These are phyloP conservation scores for Fusarium cicatricum DNA, from an alignment of 2,329 filamentous ascomycete genomes.

Conservation along the genomic window DNA sequence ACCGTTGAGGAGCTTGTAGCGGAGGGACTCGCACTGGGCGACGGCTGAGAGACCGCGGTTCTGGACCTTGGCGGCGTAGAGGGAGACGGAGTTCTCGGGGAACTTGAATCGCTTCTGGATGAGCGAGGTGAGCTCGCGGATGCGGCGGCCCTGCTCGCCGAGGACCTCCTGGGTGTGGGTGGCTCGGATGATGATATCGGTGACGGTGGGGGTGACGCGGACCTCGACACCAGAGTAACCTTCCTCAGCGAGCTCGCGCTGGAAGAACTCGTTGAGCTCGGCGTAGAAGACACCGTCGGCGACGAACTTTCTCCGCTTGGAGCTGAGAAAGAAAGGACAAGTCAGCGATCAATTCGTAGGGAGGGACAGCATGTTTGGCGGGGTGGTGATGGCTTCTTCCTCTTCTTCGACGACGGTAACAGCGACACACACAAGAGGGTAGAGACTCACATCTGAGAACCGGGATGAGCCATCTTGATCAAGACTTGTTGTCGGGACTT, in stretches of 20 bases:
- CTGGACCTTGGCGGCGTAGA: conserved; percentile 99
- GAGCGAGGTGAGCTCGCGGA: conserved; percentile 99
- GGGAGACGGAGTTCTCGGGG: conserved; percentile 99
- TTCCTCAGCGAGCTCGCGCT: conserved; percentile 99
- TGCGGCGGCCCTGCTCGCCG: conserved; percentile 99
- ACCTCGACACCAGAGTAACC: conserved; percentile 99
- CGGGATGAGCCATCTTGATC: conserved; percentile 66
- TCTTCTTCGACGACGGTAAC: neutral
- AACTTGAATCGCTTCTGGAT: conserved; percentile 99
- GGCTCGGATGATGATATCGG: conserved; percentile 99
- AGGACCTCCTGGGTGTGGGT: conserved; percentile 99
- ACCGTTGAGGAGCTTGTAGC: no score
- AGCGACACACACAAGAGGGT: conserved; percentile 8
- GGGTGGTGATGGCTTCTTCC: conserved; percentile 9
- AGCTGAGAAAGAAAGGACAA: conserved; percentile 59
- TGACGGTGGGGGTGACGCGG: conserved; percentile 99
- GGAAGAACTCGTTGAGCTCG: conserved; percentile 99
- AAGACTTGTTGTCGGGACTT: conserved; percentile 43
- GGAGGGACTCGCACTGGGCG: conserved; percentile 99
- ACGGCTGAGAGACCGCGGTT: conserved; percentile 99
- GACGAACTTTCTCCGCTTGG: conserved; percentile 94
- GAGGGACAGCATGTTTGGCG: conserved; percentile 9
- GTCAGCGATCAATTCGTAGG: conserved; percentile 29
- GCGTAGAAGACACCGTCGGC: conserved; percentile 99
- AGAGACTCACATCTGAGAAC: conserved; percentile 68